Evolutionary conservation across 495 filamentous ascomycete genomes (phyloP).

Genomic region (Trichoderma gamsii): DNA sequence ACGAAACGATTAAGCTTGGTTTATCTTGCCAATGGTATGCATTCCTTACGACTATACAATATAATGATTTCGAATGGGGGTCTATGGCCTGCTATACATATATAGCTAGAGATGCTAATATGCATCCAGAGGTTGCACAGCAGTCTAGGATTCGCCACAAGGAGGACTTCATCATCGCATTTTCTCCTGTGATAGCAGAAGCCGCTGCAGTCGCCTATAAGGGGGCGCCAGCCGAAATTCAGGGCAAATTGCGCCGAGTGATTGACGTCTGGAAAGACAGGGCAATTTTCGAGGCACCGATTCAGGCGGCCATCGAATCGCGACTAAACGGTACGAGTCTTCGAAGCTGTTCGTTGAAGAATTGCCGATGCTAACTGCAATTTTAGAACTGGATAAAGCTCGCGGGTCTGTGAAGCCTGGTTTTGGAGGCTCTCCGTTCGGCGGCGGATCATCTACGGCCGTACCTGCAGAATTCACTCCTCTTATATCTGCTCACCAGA

Average conservation of each 20-base stretch:
- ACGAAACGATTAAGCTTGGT: conserved; percentile 85
- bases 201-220: conserved; percentile 80
- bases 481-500: conserved; percentile 63
- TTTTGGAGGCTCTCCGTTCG: conserved; percentile 65
- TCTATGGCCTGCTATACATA: too few relatives aligned
- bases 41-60: conserved; percentile 4
- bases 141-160: conserved; percentile 87
- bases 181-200: conserved; percentile 84
- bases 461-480: conserved; percentile 70
- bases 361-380: background rate
- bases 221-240: conserved; percentile 73
- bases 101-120: background rate
- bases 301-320: conserved; percentile 71
- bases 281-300: conserved; percentile 71
- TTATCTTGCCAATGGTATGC: conserved; percentile 88
- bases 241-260: conserved; percentile 79
- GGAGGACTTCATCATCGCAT: conserved; percentile 85
- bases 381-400: conserved; percentile 69
- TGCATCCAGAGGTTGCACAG: conserved; percentile 73
- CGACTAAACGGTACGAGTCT: conserved; percentile 62
- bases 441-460: conserved; percentile 47
- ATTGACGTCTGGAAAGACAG: conserved; percentile 91
- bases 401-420: conserved; percentile 59
- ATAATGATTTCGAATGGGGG: background rate
- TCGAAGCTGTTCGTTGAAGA: background rate